Evolutionary conservation across 345 rosid species (phyloP).

Genomic region (Erysimum cheiranthoides): DNA sequence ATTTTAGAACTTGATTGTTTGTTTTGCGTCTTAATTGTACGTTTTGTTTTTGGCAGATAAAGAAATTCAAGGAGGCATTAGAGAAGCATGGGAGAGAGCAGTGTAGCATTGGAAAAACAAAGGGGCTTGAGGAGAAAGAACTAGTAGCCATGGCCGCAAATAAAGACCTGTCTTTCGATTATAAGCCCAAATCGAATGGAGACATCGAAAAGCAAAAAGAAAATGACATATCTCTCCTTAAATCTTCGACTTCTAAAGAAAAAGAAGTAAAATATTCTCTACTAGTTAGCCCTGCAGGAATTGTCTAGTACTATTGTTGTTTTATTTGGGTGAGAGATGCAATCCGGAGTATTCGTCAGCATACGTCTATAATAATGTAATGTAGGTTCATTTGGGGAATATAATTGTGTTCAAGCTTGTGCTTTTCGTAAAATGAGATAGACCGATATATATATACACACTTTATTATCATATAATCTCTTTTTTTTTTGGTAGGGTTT

Average conservation of each 20-base stretch:
- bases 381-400: not conserved
- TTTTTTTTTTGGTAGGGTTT: too few species aligned
- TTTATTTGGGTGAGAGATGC: slow-evolving; percentile 17
- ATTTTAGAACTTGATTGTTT: too few species aligned
- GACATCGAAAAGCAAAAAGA: not conserved
- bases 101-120: slow-evolving; percentile 71
- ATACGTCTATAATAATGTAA: not conserved
- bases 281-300: slow-evolving; percentile 53
- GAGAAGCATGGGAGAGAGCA: slow-evolving; percentile 74
- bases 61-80: slow-evolving; percentile 81
- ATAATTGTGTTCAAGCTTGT: slow-evolving; percentile 38
- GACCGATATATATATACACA: too few species aligned
- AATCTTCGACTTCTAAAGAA: slow-evolving; percentile 1
- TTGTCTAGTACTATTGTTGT: slow-evolving; percentile 39
- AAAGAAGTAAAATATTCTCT: not conserved
- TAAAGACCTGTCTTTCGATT: slow-evolving; percentile 68
- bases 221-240: not conserved
- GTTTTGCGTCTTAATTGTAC: slow-evolving; percentile 39
- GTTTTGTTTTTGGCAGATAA: slow-evolving; percentile 58
- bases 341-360: not conserved
- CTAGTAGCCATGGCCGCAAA: slow-evolving; percentile 73
- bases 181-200: slow-evolving; percentile 49
- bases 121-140: slow-evolving; percentile 86
- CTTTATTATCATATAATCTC: too few species aligned
- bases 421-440: too few species aligned